phyloP scores from a whole-genome alignment of 2,329 filamentous ascomycete genomes.

The Trichoderma sp. region DNA sequence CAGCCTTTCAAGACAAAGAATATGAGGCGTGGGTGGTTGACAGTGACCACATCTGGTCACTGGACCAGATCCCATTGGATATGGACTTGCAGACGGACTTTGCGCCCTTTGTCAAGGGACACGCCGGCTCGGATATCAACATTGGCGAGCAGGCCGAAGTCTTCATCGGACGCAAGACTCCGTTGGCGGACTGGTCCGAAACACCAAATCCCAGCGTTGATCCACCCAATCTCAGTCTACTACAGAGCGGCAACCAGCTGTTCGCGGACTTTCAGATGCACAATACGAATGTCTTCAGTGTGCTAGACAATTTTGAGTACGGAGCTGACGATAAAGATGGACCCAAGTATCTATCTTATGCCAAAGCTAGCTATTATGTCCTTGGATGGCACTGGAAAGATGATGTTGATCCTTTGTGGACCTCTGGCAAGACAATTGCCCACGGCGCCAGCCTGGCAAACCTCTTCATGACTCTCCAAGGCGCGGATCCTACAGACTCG shows the following conservation, averaged over 20 bases:
- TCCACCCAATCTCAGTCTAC: neutral
- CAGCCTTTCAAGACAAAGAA: neutral
- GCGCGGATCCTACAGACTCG: neutral
- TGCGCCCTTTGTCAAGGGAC: neutral
- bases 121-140: neutral
- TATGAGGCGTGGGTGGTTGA: neutral
- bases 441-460: slow-evolving; percentile 23
- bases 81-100: neutral
- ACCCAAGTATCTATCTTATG: slow-evolving; percentile 27
- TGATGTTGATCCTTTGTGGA: slow-evolving; percentile 26
- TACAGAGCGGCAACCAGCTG: neutral
- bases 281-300: neutral
- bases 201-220: neutral
- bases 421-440: slow-evolving; percentile 1
- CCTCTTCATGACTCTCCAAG: slow-evolving; percentile 27
- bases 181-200: neutral
- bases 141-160: neutral
- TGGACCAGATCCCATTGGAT: neutral
- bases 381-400: slow-evolving; percentile 40
- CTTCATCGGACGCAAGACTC: neutral
- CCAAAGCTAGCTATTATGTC: slow-evolving; percentile 38
- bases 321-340: neutral
- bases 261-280: neutral
- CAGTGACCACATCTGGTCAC: neutral
- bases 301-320: neutral